Evolutionary conservation across 768 basidiomycete genomes (phyloP).

Genomic region (Chalciporus chontae): DNA sequence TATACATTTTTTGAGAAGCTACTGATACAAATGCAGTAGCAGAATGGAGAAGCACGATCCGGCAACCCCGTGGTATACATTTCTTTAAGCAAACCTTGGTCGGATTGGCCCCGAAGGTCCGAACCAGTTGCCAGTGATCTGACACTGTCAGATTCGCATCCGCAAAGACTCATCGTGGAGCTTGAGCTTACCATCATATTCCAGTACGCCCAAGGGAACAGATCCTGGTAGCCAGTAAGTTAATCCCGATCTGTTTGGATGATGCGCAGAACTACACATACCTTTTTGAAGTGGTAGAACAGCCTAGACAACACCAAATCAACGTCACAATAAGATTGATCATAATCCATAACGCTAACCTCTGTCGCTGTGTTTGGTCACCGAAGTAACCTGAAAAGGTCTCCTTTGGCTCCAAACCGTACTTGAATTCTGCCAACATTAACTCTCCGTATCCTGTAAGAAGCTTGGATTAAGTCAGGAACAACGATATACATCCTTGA

Average conservation of each 20-base stretch:
- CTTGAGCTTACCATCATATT: slow-evolving; percentile 54
- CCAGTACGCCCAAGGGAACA: slow-evolving; percentile 63
- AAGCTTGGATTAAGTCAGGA: slow-evolving; percentile 41
- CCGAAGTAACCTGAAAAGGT: slow-evolving; percentile 65
- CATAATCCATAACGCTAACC: slow-evolving; percentile 37
- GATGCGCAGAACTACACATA: slow-evolving; percentile 17
- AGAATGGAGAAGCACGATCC: background rate
- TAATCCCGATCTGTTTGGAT: background rate
- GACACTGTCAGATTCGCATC: slow-evolving; percentile 5
- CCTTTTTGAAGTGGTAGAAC: slow-evolving; percentile 90
- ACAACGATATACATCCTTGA: background rate
- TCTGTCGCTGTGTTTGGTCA: slow-evolving; percentile 73
- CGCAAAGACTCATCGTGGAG: background rate
- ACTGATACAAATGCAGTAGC: background rate
- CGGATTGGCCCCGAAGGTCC: slow-evolving; percentile 40
- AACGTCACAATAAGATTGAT: slow-evolving; percentile 4
- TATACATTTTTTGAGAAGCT: background rate
- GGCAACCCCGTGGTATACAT: background rate
- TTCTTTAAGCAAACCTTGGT: slow-evolving; percentile 34
- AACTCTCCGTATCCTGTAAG: slow-evolving; percentile 79
- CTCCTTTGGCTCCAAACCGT: slow-evolving; percentile 85
- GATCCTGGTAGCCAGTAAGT: slow-evolving; percentile 18
- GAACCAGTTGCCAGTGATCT: slow-evolving; percentile 46
- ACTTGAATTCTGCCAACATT: slow-evolving; percentile 93
- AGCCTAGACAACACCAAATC: slow-evolving; percentile 36